Conservation (phyloP, 1,284 basidiomycete genomes). For the Cryptococcus sp. region DNA sequence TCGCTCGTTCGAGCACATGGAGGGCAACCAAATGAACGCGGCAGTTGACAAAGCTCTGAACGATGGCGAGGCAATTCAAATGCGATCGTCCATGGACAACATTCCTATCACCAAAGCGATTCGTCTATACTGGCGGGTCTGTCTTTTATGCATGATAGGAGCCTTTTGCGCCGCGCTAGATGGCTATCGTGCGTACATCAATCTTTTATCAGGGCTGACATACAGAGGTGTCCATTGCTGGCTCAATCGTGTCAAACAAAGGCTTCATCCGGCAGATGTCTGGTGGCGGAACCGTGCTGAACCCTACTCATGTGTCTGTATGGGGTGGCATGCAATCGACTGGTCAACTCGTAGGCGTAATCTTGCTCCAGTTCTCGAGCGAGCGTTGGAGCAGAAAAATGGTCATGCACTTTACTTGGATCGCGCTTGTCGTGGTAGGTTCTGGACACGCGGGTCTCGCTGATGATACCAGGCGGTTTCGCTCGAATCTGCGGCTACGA, state of each 20-base stretch:
- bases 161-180: conserved; percentile 26
- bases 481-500: conserved; percentile 21
- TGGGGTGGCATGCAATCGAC: too few species aligned
- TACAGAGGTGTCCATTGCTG: conserved; percentile 19
- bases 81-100: conserved; percentile 24
- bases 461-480: conserved; percentile 16
- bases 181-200: conserved; percentile 7
- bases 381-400: conserved; percentile 23
- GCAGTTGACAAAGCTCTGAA: background rate
- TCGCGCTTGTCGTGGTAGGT: conserved; percentile 11
- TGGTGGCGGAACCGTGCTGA: conserved; percentile 9
- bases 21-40: too few species aligned
- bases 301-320: too few species aligned
- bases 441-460: background rate
- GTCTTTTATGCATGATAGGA: conserved; percentile 21
- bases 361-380: conserved; percentile 16
- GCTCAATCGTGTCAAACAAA: conserved; percentile 17
- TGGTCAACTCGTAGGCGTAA: too few species aligned
- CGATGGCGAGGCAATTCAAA: conserved; percentile 46
- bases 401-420: conserved; percentile 20
- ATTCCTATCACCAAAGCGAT: conserved; percentile 13
- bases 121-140: conserved; percentile 10
- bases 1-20: too few species aligned
- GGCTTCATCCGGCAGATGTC: conserved; percentile 26
- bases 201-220: background rate